phyloP scores from a whole-genome alignment of 2,329 filamentous ascomycete genomes.

The Chaetomiaceae sp. region DNA sequence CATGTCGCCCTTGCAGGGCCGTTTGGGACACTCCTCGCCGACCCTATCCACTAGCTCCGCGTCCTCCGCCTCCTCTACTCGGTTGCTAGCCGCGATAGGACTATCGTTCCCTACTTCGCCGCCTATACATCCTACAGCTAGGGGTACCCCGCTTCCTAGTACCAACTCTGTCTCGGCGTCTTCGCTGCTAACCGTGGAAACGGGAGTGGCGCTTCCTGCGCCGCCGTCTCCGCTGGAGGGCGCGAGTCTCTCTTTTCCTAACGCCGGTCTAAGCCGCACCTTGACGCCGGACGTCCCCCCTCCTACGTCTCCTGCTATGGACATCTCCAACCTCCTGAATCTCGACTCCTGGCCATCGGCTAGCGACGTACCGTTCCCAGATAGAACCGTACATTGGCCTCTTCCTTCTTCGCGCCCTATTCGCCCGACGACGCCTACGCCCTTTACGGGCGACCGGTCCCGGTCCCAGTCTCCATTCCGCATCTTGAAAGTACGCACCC shows the following conservation, averaged over 20 bases:
- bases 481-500: neutral
- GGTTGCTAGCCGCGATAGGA: neutral
- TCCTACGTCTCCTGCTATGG: constrained; percentile 1
- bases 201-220: neutral
- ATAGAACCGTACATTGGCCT: neutral
- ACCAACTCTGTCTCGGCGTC: neutral
- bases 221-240: neutral
- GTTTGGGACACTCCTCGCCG: constrained; percentile 1
- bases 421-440: neutral
- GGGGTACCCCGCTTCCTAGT: neutral
- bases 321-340: constrained; percentile 5
- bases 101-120: neutral
- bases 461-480: neutral
- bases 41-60: constrained; percentile 1
- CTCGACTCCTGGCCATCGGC: neutral
- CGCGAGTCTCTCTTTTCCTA: neutral
- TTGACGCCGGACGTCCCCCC: neutral
- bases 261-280: neutral
- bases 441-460: neutral
- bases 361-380: neutral
- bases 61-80: neutral
- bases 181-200: neutral
- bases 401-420: neutral
- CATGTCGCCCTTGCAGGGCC: neutral
- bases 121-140: neutral